A percentile compares a stretch with the other conserved stretches of the same genome.
Conservation (phyloP, 306 rosid genomes). For the Canavalia gladiata region DNA sequence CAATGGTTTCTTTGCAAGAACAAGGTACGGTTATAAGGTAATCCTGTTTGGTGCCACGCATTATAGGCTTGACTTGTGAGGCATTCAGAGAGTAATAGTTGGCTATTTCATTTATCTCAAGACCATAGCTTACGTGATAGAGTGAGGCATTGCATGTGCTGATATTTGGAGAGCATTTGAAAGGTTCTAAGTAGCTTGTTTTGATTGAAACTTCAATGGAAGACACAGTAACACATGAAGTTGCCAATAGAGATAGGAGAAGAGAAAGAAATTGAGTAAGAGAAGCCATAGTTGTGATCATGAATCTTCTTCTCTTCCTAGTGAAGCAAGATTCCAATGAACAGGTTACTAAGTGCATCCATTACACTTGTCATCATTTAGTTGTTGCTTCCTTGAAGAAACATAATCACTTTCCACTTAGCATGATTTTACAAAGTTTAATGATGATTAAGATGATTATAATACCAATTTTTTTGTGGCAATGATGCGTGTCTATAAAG, state of each 20-base stretch:
- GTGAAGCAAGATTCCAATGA: conserved; percentile 24
- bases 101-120: conserved; percentile 52
- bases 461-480: background rate
- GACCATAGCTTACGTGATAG: conserved; percentile 54
- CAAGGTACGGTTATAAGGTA: conserved; percentile 75
- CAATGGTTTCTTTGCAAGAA: conserved; percentile 57
- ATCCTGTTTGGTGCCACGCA: conserved; percentile 45
- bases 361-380: conserved; percentile 44
- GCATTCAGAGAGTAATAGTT: conserved; percentile 53
- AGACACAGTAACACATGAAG: conserved; percentile 31
- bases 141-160: conserved; percentile 68
- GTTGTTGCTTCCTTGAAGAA: conserved; percentile 48
- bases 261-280: conserved; percentile 44
- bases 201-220: background rate
- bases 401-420: background rate
- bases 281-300: conserved; percentile 63
- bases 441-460: conserved; percentile 19
- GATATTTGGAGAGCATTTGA: conserved; percentile 57
- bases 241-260: conserved; percentile 49
- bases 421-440: conserved; percentile 5
- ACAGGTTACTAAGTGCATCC: background rate
- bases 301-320: conserved; percentile 36
- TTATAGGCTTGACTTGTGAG: conserved; percentile 59
- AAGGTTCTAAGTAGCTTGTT: conserved; percentile 50
- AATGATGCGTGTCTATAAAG: conserved; percentile 24